phyloP scores from a whole-genome alignment of 257 asterid genomes.

The Ajuga chamaepitys region DNA sequence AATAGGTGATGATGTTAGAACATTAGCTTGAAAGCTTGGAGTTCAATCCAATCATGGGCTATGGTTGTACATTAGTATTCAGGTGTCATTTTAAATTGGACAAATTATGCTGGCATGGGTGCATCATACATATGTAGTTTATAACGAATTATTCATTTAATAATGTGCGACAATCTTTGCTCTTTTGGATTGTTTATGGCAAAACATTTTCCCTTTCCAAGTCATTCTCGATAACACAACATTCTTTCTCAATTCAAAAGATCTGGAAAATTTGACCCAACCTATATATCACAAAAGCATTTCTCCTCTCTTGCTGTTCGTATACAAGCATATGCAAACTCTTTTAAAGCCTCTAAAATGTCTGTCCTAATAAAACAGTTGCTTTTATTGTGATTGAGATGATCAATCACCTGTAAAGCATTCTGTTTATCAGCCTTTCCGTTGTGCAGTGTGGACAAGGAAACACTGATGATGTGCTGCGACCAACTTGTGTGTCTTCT shows the following conservation, averaged over 20 bases:
- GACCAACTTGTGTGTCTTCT: slow-evolving; percentile 55
- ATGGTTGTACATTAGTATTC: not conserved
- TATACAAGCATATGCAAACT: not conserved
- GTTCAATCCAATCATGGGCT: not conserved
- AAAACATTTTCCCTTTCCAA: no score
- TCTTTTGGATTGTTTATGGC: no score
- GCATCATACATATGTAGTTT: not conserved
- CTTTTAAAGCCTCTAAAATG: not conserved
- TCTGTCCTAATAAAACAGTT: not conserved
- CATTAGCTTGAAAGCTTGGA: not conserved
- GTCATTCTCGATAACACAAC: not conserved
- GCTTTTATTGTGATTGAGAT: not conserved
- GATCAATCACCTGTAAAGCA: not conserved
- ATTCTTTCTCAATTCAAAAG: not conserved
- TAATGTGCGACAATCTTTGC: no score
- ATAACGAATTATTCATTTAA: not conserved
- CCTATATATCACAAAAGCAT: not conserved
- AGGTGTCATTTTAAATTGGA: not conserved
- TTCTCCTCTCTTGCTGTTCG: not conserved
- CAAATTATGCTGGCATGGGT: not conserved
- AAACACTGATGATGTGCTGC: slow-evolving; percentile 46
- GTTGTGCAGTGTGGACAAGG: slow-evolving; percentile 73
- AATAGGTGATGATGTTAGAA: not conserved
- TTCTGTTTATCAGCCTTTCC: not conserved
- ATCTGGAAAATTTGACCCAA: not conserved